These are phyloP conservation scores for Calonectria hawksworthii DNA, from an alignment of 2,329 filamentous ascomycete species.

Conservation along the genomic window DNA sequence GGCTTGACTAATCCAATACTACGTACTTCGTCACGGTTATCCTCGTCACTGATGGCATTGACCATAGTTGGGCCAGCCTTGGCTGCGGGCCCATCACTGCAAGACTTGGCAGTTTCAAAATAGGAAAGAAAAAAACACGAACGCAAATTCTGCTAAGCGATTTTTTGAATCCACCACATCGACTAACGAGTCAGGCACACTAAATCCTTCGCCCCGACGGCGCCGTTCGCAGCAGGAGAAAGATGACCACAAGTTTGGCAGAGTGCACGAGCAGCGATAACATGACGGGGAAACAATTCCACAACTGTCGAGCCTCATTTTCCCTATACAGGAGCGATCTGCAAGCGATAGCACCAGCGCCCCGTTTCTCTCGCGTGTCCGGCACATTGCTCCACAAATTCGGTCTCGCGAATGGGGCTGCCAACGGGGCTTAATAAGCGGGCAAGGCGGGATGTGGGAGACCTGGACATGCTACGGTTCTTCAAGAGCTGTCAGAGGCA, in stretches of 20 bases:
- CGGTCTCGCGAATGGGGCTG: not conserved
- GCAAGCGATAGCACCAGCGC: not conserved
- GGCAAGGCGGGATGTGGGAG: too few species aligned
- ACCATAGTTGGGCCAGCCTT: not conserved
- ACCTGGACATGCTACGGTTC: too few species aligned
- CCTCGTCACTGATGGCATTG: not conserved
- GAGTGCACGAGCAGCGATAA: not conserved
- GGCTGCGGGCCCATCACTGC: not conserved
- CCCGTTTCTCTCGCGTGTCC: not conserved
- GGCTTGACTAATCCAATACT: not conserved
- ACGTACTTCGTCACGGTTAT: not conserved
- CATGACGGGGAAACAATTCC: not conserved
- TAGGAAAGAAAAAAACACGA: not conserved
- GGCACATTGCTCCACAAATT: not conserved
- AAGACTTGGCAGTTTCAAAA: not conserved
- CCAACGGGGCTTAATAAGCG: not conserved
- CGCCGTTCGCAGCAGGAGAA: too few species aligned
- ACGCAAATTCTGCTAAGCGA: not conserved
- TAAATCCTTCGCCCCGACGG: not conserved
- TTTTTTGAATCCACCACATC: not conserved
- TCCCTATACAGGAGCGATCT: not conserved
- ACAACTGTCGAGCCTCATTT: too few species aligned
- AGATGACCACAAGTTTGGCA: not conserved
- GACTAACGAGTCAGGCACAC: not conserved
- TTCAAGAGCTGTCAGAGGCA: too few species aligned